Evolutionary conservation across 352 stramenopile species (phyloP), one percentile per base, ranked within the genome.

Genomic region (Aphanomyces invadans): DNA sequence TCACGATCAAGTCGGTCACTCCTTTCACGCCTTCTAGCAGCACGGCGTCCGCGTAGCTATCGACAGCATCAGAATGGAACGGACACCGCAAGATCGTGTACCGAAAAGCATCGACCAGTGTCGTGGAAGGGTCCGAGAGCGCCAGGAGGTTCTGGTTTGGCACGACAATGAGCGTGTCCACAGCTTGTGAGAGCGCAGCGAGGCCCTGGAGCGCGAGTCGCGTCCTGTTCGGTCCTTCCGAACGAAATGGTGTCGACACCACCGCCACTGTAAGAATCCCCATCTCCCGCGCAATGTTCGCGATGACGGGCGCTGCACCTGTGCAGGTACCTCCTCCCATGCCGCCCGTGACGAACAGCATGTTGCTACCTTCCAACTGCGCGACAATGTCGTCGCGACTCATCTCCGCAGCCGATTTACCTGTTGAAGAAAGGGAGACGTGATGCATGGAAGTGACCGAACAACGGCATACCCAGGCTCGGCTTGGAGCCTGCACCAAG

Each of bases 111-210:
- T 98, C 86, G 29, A 95, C 76, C 67, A 98, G 89, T 25, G 91
- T 96, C 42, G 92, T 98, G 69, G 89, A 91, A 62, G 96, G 92
- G 62, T 90, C 94, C 7, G 96, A 92, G 45, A 98, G 89, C 49
- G 84, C 78, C 69, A 97, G 71, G 21, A 99, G 75, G 73, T 98
- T 98, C 76, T 99, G 91, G 76, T 99, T 99, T 28, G 92, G 93
- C 55, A 99, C 92, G 15, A 98, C 83, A 72, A 99, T 98, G 21
- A 99, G 63, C 33, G 95, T 98, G 74, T 99, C 95, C 10, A 98
- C 93, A 55, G 87, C 87, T 68, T 97, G 85, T 48, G 90, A 76
- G 45, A 99, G 79, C 57, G 96, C 83, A 71, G 96, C 88, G 46
- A 98, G 92, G 12, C 89, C 94, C 44, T 83, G 86, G 69, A 97